phyloP scores from a whole-genome alignment of 192 early-diverging fungal species.

The Entomortierella lignicola region DNA sequence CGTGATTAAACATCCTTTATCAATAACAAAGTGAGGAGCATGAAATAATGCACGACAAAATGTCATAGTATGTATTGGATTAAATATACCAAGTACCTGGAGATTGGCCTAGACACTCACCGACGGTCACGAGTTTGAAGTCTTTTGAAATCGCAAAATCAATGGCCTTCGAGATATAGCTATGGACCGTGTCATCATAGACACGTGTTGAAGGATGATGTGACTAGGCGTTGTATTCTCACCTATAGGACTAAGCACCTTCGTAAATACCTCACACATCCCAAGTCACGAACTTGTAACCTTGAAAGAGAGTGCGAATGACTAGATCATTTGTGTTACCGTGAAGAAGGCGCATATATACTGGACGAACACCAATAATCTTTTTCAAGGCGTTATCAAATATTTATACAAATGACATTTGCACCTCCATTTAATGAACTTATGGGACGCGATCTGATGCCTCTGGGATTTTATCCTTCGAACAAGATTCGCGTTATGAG shows the following conservation, averaged over 20 bases:
- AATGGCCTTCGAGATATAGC: not conserved
- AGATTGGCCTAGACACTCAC: not conserved
- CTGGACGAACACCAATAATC: constrained; percentile 60
- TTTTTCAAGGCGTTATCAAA: constrained; percentile 57
- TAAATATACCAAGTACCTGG: not conserved
- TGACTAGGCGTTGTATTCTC: not conserved
- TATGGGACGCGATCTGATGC: constrained; percentile 67
- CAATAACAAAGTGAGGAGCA: too few species aligned
- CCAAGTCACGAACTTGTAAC: constrained; percentile 60
- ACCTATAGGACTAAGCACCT: not conserved
- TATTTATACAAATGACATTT: not conserved
- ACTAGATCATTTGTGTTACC: constrained; percentile 48
- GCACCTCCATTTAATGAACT: too few species aligned
- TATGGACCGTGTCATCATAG: not conserved
- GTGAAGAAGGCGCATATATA: constrained; percentile 68
- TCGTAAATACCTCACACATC: constrained; percentile 4
- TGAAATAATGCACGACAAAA: too few species aligned
- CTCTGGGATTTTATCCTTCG: constrained; percentile 54
- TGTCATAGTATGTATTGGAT: too few species aligned
- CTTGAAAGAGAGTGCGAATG: constrained; percentile 25
- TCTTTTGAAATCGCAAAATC: not conserved
- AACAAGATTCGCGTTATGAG: constrained; percentile 24
- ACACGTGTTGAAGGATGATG: not conserved
- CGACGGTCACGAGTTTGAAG: not conserved
- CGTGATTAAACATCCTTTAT: too few species aligned